A percentile compares a stretch with the other conserved stretches of the same genome.
These are phyloP conservation scores for Lyophyllum semitale DNA, from an alignment of 768 basidiomycete species.

Conservation along the genomic window DNA sequence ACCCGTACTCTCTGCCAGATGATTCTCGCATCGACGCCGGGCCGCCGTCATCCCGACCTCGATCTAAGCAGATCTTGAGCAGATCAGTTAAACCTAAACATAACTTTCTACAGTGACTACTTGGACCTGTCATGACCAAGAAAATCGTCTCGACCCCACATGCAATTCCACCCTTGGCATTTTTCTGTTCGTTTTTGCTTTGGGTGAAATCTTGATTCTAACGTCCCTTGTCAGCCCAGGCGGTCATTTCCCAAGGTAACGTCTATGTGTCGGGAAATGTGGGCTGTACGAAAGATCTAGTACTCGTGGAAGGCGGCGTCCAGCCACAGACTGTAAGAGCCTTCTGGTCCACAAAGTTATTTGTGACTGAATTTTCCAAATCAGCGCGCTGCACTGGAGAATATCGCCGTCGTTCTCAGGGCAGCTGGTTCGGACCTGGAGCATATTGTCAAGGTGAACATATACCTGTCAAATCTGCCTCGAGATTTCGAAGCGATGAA, in stretches of 20 bases:
- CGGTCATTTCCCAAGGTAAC: slow-evolving; percentile 34
- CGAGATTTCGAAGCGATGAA: slow-evolving; percentile 41
- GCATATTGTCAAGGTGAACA: slow-evolving; percentile 42
- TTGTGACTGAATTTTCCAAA: background rate
- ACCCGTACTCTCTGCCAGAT: too few species aligned
- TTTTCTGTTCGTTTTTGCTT: slow-evolving; percentile 32
- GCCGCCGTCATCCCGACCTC: too few species aligned
- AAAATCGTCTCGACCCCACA: slow-evolving; percentile 30
- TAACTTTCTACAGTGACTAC: too few species aligned
- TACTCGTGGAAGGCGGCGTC: slow-evolving; percentile 33
- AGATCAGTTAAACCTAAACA: too few species aligned
- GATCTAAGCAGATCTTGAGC: too few species aligned
- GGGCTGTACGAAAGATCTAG: slow-evolving; percentile 25
- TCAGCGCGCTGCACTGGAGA: slow-evolving; percentile 39
- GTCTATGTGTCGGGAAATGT: slow-evolving; percentile 42
- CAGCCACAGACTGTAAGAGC: slow-evolving; percentile 35
- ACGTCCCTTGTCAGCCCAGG: slow-evolving; percentile 31
- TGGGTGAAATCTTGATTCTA: background rate
- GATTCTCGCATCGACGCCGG: too few species aligned
- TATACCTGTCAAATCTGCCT: slow-evolving; percentile 40
- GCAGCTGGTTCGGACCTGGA: slow-evolving; percentile 42
- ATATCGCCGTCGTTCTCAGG: slow-evolving; percentile 40
- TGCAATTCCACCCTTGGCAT: slow-evolving; percentile 35
- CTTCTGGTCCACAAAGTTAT: background rate
- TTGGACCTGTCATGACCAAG: slow-evolving; percentile 11